phyloP scores from a whole-genome alignment of 129 eudicot genomes.

The Cynara cardunculus region DNA sequence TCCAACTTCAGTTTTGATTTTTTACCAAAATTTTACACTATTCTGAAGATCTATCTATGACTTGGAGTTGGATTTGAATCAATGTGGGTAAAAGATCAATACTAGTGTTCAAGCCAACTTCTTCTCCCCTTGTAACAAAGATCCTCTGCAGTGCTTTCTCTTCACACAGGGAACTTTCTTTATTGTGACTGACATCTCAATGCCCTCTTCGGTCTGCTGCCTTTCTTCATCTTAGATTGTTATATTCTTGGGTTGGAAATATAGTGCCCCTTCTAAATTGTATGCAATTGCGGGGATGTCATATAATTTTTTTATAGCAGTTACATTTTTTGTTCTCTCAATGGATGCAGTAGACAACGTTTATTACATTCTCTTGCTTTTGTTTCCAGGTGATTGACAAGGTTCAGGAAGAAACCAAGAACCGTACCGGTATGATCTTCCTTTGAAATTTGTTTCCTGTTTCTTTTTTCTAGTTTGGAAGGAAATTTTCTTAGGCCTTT shows the following conservation, averaged over 20 bases:
- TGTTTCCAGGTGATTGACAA: constrained; percentile 55
- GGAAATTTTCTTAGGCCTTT: neutral
- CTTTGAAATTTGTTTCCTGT: neutral
- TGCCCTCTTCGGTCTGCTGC: neutral
- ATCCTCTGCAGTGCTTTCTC: too few relatives aligned
- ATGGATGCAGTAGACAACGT: neutral
- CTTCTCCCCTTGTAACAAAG: too few relatives aligned
- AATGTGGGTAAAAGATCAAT: neutral
- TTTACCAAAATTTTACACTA: neutral
- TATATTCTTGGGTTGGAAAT: neutral
- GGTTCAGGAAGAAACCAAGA: constrained; percentile 67
- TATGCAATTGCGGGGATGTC: neutral
- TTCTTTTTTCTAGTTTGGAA: neutral
- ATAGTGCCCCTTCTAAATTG: neutral
- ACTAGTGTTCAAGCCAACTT: too few relatives aligned
- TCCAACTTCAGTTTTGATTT: neutral
- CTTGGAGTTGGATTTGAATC: neutral
- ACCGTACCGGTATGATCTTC: constrained; percentile 42
- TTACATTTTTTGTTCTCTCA: neutral
- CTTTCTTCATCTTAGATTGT: neutral
- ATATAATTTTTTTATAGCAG: too few relatives aligned
- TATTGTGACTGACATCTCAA: neutral
- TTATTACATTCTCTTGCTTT: neutral
- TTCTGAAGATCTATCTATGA: neutral
- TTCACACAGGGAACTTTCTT: neutral